Conservation (phyloP, 2,329 filamentous ascomycete genomes). For the Fusarium sp. region DNA sequence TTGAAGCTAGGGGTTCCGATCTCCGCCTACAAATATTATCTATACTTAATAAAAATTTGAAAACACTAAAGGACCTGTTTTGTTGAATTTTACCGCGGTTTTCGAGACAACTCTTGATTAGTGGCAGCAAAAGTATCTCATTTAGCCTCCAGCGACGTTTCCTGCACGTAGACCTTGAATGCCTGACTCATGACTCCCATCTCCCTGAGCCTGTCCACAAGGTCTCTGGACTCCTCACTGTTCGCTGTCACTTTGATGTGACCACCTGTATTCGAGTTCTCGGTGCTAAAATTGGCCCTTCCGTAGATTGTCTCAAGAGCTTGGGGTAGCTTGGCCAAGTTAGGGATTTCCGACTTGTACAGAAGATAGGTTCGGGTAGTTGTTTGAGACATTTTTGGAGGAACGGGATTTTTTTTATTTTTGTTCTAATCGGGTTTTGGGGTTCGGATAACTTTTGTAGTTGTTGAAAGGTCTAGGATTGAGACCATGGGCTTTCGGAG, state of each 20-base stretch:
- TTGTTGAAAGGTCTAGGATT: no score
- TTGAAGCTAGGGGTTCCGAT: no score
- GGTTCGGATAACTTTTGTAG: no score
- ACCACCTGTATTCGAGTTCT: rapidly evolving
- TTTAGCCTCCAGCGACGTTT: no score
- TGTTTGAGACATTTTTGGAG: no score
- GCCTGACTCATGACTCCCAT: conserved; percentile 3
- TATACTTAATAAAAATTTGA: no score
- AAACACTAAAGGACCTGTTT: no score
- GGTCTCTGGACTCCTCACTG: background rate
- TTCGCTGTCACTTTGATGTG: background rate
- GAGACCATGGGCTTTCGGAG: no score
- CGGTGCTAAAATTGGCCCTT: background rate
- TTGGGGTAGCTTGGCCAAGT: background rate
- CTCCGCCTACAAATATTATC: background rate
- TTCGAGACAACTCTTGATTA: background rate
- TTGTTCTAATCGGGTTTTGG: no score
- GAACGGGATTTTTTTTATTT: no score
- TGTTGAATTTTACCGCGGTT: no score
- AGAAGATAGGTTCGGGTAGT: background rate
- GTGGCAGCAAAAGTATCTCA: no score
- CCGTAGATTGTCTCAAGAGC: conserved; percentile 9
- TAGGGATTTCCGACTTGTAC: background rate
- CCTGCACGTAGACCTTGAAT: background rate
- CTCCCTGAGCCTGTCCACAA: conserved; percentile 6